phyloP scores from a whole-genome alignment of 2,329 filamentous ascomycete species.

The Alternaria infectoria region DNA sequence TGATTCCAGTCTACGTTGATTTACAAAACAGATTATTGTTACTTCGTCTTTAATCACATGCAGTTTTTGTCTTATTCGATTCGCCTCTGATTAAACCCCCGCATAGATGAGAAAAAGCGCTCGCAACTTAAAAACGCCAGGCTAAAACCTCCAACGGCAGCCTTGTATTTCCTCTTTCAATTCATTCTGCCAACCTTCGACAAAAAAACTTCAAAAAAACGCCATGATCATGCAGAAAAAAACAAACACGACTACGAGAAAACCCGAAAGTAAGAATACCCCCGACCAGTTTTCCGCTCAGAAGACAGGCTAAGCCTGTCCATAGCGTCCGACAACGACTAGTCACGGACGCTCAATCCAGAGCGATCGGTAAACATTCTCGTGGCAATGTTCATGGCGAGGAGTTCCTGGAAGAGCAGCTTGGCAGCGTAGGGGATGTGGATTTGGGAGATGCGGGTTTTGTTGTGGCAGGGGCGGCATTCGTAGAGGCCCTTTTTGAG shows the following conservation, averaged over 20 bases:
- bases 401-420: conserved; percentile 96
- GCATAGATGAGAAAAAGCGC: neutral
- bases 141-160: neutral
- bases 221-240: neutral
- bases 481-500: conserved; percentile 95
- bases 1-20: neutral
- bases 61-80: neutral
- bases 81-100: neutral
- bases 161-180: neutral
- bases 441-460: conserved; percentile 97
- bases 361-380: conserved; percentile 93
- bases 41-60: neutral
- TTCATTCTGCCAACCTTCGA: no score
- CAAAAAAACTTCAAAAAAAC: no score
- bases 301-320: neutral
- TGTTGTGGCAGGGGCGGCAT: conserved; percentile 97
- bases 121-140: neutral
- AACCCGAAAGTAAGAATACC: neutral
- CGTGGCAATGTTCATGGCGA: conserved; percentile 97
- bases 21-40: neutral
- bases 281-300: neutral
- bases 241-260: neutral
- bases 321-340: conserved; percentile 8
- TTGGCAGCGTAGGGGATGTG: conserved; percentile 98
- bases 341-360: conserved; percentile 70